Evolutionary conservation across 2,329 filamentous ascomycete species (phyloP).

Genomic region (Colletotrichum agaves): DNA sequence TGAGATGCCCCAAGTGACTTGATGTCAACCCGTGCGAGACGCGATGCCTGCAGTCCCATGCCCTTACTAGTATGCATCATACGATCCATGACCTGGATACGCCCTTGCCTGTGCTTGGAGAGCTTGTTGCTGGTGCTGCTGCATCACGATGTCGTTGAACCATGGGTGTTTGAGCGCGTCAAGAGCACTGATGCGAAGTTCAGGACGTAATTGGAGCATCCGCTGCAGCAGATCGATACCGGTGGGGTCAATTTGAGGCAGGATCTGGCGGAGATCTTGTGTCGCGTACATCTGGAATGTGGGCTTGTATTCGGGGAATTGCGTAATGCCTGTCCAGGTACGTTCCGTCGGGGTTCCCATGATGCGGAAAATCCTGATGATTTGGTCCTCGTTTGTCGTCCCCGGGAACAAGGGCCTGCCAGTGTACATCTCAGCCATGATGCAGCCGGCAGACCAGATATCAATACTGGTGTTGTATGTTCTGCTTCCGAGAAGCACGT

Average conservation of each 20-base stretch:
- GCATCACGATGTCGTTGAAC: slow-evolving; percentile 81
- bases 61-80: slow-evolving; percentile 41
- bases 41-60: background rate
- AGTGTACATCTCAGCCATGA: slow-evolving; percentile 99
- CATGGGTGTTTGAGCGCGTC: slow-evolving; percentile 91
- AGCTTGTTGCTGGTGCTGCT: slow-evolving; percentile 60
- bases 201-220: slow-evolving; percentile 93
- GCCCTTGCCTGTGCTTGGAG: slow-evolving; percentile 55
- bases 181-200: slow-evolving; percentile 87
- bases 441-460: slow-evolving; percentile 98
- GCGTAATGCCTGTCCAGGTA: slow-evolving; percentile 93
- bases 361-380: slow-evolving; percentile 95
- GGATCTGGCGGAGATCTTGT: slow-evolving; percentile 85
- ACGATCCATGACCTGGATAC: slow-evolving; percentile 51
- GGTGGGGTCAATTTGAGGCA: slow-evolving; percentile 88
- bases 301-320: slow-evolving; percentile 97
- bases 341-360: slow-evolving; percentile 98
- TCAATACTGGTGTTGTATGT: slow-evolving; percentile 99
- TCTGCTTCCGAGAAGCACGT: slow-evolving; percentile 90
- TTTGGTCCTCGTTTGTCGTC: slow-evolving; percentile 97
- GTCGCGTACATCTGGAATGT: slow-evolving; percentile 96
- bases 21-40: background rate
- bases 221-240: slow-evolving; percentile 88
- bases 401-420: slow-evolving; percentile 95
- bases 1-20: no score